Conservation (phyloP, 139 green algal species). For the Micromonas pusilla region DNA sequence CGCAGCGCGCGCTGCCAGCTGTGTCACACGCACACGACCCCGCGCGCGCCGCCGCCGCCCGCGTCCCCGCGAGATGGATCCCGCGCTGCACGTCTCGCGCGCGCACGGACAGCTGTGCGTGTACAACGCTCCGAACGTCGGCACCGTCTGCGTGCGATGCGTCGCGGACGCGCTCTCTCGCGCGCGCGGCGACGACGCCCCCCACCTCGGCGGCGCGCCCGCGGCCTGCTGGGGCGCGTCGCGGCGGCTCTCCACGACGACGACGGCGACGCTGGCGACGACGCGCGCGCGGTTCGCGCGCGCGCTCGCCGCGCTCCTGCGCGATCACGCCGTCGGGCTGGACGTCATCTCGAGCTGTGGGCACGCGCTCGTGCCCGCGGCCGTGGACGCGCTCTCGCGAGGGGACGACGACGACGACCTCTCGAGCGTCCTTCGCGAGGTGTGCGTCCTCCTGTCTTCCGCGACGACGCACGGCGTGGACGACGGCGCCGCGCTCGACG, state of each 20-base stretch:
- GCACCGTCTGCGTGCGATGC: neutral
- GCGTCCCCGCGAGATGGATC: neutral
- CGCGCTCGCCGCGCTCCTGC: neutral
- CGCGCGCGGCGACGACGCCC: too few species aligned
- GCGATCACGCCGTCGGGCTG: neutral
- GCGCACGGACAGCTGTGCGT: neutral
- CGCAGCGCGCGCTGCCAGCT: neutral
- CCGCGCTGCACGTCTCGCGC: neutral
- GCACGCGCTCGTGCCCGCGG: neutral
- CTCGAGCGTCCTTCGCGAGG: neutral
- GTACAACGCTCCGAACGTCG: neutral
- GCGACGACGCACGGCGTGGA: neutral
- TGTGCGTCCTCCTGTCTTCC: neutral
- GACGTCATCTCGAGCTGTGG: neutral
- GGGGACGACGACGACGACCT: neutral
- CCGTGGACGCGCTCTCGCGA: neutral
- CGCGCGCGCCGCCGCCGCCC: too few species aligned
- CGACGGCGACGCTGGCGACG: neutral
- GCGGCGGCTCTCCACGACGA: neutral
- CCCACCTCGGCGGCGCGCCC: neutral
- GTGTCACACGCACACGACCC: neutral
- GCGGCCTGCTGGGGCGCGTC: neutral
- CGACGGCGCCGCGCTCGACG: neutral
- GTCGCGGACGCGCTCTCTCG: neutral
- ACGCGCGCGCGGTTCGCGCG: neutral